Evolutionary conservation across 1,284 basidiomycete genomes (phyloP).

Genomic region (Coniferiporia sulphurascens): DNA sequence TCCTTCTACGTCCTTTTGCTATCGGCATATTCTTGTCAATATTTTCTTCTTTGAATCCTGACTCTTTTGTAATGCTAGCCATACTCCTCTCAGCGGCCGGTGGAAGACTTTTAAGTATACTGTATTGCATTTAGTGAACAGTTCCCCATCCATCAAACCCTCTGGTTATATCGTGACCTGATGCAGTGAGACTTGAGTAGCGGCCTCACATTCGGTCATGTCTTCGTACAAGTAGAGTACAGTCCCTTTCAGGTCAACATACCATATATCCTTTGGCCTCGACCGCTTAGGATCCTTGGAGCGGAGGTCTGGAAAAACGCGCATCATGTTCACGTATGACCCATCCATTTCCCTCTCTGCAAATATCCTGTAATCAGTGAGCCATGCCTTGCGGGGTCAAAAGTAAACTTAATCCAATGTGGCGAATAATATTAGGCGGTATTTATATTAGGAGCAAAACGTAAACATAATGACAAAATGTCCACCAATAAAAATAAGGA

Average conservation of each 20-base stretch:
- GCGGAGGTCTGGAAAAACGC: slow-evolving; percentile 67
- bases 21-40: slow-evolving; percentile 32
- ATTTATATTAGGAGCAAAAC: too few relatives aligned
- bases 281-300: slow-evolving; percentile 75
- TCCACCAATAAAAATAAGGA: too few relatives aligned
- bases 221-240: slow-evolving; percentile 91
- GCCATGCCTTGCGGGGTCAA: slow-evolving; percentile 76
- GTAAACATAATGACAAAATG: too few relatives aligned
- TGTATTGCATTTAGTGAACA: slow-evolving; percentile 85
- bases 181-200: slow-evolving; percentile 73
- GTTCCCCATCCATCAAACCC: slow-evolving; percentile 73
- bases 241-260: slow-evolving; percentile 81
- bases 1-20: slow-evolving; percentile 41
- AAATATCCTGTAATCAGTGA: slow-evolving; percentile 80
- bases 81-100: slow-evolving; percentile 30
- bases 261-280: slow-evolving; percentile 85
- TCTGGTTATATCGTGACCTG: slow-evolving; percentile 72
- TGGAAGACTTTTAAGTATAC: slow-evolving; percentile 59
- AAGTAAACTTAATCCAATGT: too few relatives aligned
- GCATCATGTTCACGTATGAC: slow-evolving; percentile 66
- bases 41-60: slow-evolving; percentile 38
- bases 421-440: too few relatives aligned
- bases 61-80: slow-evolving; percentile 52
- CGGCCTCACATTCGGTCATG: slow-evolving; percentile 83
- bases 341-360: slow-evolving; percentile 56